Conservation (phyloP, 2,329 filamentous ascomycete species). For the Dactylonectria estremocensis region DNA sequence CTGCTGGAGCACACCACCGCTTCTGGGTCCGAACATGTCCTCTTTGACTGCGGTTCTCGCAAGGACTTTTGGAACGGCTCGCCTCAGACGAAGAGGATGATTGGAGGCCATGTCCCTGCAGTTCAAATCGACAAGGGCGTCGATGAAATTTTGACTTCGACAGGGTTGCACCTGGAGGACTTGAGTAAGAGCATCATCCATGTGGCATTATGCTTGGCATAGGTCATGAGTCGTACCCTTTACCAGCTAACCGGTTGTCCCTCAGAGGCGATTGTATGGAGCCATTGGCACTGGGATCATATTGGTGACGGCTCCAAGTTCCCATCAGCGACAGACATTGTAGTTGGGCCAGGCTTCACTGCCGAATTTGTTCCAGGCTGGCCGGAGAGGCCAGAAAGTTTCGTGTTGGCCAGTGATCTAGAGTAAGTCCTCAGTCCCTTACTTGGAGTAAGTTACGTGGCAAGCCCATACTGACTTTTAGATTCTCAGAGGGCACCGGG, state of each 20-base stretch:
- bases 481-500: background rate
- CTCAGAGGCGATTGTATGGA: conserved; percentile 45
- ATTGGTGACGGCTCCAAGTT: conserved; percentile 44
- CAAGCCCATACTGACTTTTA: background rate
- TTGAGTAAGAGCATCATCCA: background rate
- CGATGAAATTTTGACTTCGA: conserved; percentile 9
- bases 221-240: background rate
- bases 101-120: background rate
- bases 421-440: background rate
- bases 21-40: background rate
- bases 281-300: conserved; percentile 48
- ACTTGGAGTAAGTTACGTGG: background rate
- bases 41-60: conserved; percentile 15
- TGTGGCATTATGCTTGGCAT: background rate
- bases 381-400: conserved; percentile 10
- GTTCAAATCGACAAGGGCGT: conserved; percentile 5
- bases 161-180: conserved; percentile 1
- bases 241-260: background rate
- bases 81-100: conserved; percentile 11
- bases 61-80: conserved; percentile 14
- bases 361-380: conserved; percentile 30
- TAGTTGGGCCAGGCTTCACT: conserved; percentile 44
- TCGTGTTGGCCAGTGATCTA: background rate
- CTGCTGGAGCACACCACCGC: conserved; percentile 5
- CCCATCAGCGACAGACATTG: conserved; percentile 36